phyloP scores from a whole-genome alignment of 1,284 basidiomycete species.

The Phylloporus gajari region DNA sequence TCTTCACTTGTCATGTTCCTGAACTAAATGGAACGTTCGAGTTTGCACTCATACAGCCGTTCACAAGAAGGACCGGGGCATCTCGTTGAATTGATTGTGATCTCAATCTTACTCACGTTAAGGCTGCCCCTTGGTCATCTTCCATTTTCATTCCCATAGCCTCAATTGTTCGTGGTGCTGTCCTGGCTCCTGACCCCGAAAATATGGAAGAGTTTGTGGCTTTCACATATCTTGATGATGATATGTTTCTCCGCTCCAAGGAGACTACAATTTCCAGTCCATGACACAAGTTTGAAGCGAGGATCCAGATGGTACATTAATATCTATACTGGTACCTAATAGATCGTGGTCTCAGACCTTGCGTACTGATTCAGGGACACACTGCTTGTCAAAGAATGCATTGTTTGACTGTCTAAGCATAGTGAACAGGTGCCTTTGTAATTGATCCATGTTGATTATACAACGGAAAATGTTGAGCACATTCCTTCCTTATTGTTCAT shows the following conservation, averaged over 20 bases:
- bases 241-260: neutral
- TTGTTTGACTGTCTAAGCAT: too few species aligned
- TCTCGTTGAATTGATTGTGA: neutral
- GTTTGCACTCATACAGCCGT: neutral
- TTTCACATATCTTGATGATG: neutral
- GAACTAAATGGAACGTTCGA: neutral
- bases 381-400: too few species aligned
- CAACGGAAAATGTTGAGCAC: too few species aligned
- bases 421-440: too few species aligned
- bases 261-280: neutral
- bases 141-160: neutral
- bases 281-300: too few species aligned
- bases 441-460: too few species aligned
- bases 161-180: neutral
- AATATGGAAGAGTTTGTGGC: neutral
- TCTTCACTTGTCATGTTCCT: neutral
- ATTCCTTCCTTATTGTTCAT: too few species aligned
- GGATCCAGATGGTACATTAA: too few species aligned
- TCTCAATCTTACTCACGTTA: neutral
- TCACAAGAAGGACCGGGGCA: neutral
- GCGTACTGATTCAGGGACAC: too few species aligned
- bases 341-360: too few species aligned
- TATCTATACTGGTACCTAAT: too few species aligned
- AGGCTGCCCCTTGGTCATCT: neutral
- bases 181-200: neutral